Base-by-base conservation (phyloP, 192 early-diverging fungal species). In the Mortierella claussenii region DNA sequence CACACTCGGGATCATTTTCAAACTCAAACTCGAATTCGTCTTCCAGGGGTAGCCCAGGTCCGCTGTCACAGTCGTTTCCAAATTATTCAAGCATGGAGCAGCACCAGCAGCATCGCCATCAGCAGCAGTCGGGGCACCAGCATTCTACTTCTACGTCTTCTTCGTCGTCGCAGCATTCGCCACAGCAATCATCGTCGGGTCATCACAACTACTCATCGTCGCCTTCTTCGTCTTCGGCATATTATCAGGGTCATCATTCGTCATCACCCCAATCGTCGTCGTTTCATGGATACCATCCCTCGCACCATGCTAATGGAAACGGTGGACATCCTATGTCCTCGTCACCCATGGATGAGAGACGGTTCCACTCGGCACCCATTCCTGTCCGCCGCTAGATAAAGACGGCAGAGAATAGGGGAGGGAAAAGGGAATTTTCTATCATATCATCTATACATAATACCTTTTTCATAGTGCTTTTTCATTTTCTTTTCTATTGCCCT, bases 341-440 rank as follows among this genome's bases (percentile, higher is more conserved):
- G 36, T 55, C 59, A 5, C 50, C 58, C 43, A 12, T 60, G 52
- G 73, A 76, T 4, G 73, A 76, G 13, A 23, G 73, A 42, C 49
- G 73, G 21, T 67, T 76, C 30, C 73, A 76, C 40, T 76, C 73
- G 11, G 73, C 73, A 20, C 73, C 73, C 20, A 76, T 76, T 46
- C 73, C 73, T 56, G 73, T 76, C 46, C 73, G 73, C 42, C 48
- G 63, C 23, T n/a, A n/a, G n/a, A n/a, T n/a, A n/a, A n/a, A n/a
- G n/a, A n/a, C 59, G 71, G n/a, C 59, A 34, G 15, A 65, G 43
- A 45, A 10, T 27, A 12, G 8, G 21, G 0, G 13, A 20, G 17
- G 21, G 37, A 40, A 40, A 13, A 40, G 7, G 37, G 37, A 40
- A 13, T 40, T 13, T 40, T 40, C 13, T 40, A 17, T 13, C 17